phyloP scores from a whole-genome alignment of 2,329 filamentous ascomycete species.

The Aspergillus vadensis region DNA sequence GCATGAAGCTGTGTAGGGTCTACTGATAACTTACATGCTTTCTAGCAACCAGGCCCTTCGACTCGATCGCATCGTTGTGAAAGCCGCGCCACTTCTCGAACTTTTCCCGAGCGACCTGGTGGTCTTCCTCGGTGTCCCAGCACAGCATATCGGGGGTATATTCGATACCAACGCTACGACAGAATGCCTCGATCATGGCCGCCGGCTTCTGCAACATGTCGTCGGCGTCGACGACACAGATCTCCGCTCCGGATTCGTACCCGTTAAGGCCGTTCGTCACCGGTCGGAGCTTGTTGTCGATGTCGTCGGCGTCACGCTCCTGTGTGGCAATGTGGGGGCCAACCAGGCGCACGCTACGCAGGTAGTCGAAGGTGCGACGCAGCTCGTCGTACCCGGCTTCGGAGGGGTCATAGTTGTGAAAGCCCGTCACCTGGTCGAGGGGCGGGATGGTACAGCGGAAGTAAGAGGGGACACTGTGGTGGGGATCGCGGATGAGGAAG shows the following conservation, averaged over 20 bases:
- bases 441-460: slow-evolving; percentile 93
- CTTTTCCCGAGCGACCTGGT: slow-evolving; percentile 66
- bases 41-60: slow-evolving; percentile 69
- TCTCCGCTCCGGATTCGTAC: slow-evolving; percentile 53
- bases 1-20: slow-evolving; percentile 4
- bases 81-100: slow-evolving; percentile 99
- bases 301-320: slow-evolving; percentile 34
- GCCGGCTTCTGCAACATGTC: slow-evolving; percentile 86
- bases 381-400: slow-evolving; percentile 93
- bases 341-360: slow-evolving; percentile 68
- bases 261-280: slow-evolving; percentile 14
- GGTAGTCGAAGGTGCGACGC: slow-evolving; percentile 81
- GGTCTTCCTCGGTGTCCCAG: slow-evolving; percentile 77
- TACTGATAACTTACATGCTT: slow-evolving; percentile 41
- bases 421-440: slow-evolving; percentile 77
- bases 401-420: slow-evolving; percentile 79
- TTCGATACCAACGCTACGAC: slow-evolving; percentile 75
- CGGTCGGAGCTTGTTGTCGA: slow-evolving; percentile 29
- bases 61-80: slow-evolving; percentile 91
- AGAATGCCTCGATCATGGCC: slow-evolving; percentile 75
- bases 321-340: slow-evolving; percentile 64
- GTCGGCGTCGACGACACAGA: slow-evolving; percentile 91
- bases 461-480: slow-evolving; percentile 86
- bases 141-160: slow-evolving; percentile 77
- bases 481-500: slow-evolving; percentile 95